Base-by-base conservation (phyloP, 306 rosid species). In the Gleditsia sinensis region DNA sequence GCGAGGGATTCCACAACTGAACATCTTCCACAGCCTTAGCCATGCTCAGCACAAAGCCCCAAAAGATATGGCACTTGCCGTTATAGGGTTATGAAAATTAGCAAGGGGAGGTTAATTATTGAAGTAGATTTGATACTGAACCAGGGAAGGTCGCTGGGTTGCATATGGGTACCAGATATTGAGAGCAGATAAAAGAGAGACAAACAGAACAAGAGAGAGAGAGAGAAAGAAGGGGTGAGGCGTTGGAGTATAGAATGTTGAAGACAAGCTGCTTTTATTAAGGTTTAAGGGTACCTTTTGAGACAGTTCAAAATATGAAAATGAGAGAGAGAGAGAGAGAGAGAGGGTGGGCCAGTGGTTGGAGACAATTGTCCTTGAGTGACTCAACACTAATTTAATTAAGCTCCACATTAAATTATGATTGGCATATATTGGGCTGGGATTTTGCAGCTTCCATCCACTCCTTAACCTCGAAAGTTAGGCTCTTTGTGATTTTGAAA, bases 241-340 rank as follows among this genome's bases (percentile, higher is more conserved):
- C 0, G 42, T 42, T 55, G 79, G 77, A 34, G 72, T 62, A 80
- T 58, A 72, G 93, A 85, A 85, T 85, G 93, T 85, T 74, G 88
- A 85, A 66, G 92, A 90, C 92, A 85, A 76, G 86, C 70, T 81
- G 86, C 86, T 83, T 91, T 89, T 86, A 89, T 91, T 91, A 88
- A 87, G 97, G 98, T 83, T 89, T 72, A 82, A 78, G 87, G 93
- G 88, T 66, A 70, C 82, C 77, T 57, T n/a, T 66, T 81, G 56
- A 67, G 84, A 83, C 82, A 84, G 32, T 80, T 86, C 73, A 74
- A 73, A 73, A 84, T 30, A 57, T 20, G 34, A 32, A 33, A 67
- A 57, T 5, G 19, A 67, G 36, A 36, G 39, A 67, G 46, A 53
- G 63, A 37, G 58, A 39, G 45, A 40, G 21, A 34, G 3, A 40